A percentile compares a stretch with the other conserved stretches of the same genome.
Evolutionary conservation across 192 early-diverging fungal genomes (phyloP).

Genomic region (Umbelopsis sp.): DNA sequence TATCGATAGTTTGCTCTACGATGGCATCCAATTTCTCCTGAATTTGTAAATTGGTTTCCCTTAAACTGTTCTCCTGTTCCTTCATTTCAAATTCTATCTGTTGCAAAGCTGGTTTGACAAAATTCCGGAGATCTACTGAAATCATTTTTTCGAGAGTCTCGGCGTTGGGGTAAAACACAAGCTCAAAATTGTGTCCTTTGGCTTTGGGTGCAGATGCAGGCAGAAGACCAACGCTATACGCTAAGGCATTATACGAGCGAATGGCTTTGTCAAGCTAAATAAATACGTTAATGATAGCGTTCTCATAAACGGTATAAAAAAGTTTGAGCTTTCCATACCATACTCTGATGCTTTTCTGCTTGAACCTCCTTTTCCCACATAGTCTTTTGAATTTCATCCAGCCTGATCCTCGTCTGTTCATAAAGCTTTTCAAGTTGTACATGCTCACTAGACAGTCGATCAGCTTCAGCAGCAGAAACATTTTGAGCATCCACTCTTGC

Average conservation of each 20-base stretch:
- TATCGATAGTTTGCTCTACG: conserved; percentile 1
- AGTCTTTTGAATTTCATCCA: conserved; percentile 6
- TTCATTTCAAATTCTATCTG: conserved; percentile 15
- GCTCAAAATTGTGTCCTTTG: conserved; percentile 16
- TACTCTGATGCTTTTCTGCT: conserved; percentile 11
- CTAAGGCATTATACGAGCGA: neutral
- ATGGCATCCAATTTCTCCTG: conserved; percentile 14
- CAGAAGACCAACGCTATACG: neutral
- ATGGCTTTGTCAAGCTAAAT: conserved; percentile 2
- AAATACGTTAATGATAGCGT: neutral
- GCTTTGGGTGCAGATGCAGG: neutral
- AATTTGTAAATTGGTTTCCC: neutral
- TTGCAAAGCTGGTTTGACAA: conserved; percentile 5
- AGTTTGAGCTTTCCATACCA: neutral
- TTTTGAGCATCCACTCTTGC: conserved; percentile 10
- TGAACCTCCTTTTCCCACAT: conserved; percentile 16
- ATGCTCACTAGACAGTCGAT: conserved; percentile 10
- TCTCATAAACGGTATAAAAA: no score
- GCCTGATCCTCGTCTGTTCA: conserved; percentile 1
- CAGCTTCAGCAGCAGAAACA: conserved; percentile 9
- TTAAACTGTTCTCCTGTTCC: neutral
- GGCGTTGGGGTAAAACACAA: neutral
- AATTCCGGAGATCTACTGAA: conserved; percentile 4
- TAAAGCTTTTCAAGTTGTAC: conserved; percentile 11
- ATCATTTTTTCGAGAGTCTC: neutral